Evolutionary conservation across 2,329 filamentous ascomycete genomes (phyloP).

Genomic region (Aspergillus spinulosporus): DNA sequence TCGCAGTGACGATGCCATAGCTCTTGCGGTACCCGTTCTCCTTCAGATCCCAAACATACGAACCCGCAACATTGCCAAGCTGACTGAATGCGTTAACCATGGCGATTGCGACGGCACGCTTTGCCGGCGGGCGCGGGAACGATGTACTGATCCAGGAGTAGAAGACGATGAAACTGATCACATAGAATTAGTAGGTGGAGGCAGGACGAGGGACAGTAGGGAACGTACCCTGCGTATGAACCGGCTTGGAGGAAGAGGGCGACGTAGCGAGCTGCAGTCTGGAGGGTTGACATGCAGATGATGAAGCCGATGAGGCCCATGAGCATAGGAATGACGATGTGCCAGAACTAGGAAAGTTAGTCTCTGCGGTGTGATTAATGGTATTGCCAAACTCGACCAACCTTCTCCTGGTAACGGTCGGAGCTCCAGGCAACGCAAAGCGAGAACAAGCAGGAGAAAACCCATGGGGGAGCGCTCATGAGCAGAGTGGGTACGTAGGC

Average conservation of each 20-base stretch:
- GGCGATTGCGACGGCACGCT: constrained; percentile 69
- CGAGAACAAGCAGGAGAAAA: constrained; percentile 59
- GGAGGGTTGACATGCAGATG: constrained; percentile 60
- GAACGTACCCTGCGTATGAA: constrained; percentile 50
- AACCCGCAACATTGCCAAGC: constrained; percentile 61
- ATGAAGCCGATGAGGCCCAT: constrained; percentile 59
- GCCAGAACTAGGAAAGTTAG: constrained; percentile 51
- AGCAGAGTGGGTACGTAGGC: constrained; percentile 29
- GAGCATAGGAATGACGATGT: constrained; percentile 56
- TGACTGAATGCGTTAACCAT: constrained; percentile 70
- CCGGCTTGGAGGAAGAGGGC: constrained; percentile 61
- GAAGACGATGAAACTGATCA: constrained; percentile 28
- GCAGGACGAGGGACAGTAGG: too few relatives aligned
- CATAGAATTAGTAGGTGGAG: too few relatives aligned
- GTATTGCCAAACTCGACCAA: constrained; percentile 11
- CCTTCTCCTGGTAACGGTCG: constrained; percentile 54
- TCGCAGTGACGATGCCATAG: constrained; percentile 64
- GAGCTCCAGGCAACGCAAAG: constrained; percentile 58
- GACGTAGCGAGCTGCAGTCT: constrained; percentile 59
- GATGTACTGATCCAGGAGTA: constrained; percentile 34
- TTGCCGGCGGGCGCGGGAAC: constrained; percentile 71
- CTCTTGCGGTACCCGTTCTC: constrained; percentile 64
- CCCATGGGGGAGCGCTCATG: constrained; percentile 51
- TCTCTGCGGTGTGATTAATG: neutral
- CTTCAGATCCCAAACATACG: constrained; percentile 62